phyloP scores from a whole-genome alignment of 805 yeast species.

The Diddensiella caesifluorescens region DNA sequence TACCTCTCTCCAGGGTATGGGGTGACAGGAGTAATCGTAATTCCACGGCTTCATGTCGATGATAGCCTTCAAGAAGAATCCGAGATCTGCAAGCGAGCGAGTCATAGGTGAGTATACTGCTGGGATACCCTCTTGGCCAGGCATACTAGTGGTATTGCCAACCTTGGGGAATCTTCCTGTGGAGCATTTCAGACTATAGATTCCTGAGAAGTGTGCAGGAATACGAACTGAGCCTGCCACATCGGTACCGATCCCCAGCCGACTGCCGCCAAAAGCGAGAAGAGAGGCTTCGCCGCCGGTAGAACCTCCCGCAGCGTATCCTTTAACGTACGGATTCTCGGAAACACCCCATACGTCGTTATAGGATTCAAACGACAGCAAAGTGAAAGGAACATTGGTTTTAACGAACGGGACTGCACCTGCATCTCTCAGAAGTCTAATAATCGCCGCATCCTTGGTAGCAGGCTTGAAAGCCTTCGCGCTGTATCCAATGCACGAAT shows the following conservation, averaged over 20 bases:
- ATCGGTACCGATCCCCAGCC: slow-evolving; percentile 52
- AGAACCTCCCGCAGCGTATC: slow-evolving; percentile 49
- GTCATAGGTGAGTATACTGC: slow-evolving; percentile 44
- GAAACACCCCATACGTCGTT: slow-evolving; percentile 51
- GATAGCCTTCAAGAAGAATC: slow-evolving; percentile 42
- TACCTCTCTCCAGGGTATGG: slow-evolving; percentile 46
- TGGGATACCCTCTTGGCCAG: slow-evolving; percentile 45
- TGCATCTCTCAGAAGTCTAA: slow-evolving; percentile 41
- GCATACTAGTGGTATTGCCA: slow-evolving; percentile 37
- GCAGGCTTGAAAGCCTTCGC: slow-evolving; percentile 38
- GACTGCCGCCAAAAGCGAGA: slow-evolving; percentile 42
- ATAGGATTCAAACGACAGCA: slow-evolving; percentile 52
- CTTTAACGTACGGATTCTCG: slow-evolving; percentile 44
- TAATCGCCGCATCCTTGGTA: slow-evolving; percentile 37
- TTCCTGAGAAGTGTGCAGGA: slow-evolving; percentile 51
- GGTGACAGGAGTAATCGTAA: slow-evolving; percentile 43
- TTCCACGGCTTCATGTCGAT: slow-evolving; percentile 53
- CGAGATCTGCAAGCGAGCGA: slow-evolving; percentile 44
- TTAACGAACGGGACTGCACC: slow-evolving; percentile 54
- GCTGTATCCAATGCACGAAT: slow-evolving; percentile 49
- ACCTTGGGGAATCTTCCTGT: slow-evolving; percentile 44
- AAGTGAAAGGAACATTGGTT: slow-evolving; percentile 51
- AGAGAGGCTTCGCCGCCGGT: slow-evolving; percentile 50
- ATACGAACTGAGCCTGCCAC: slow-evolving; percentile 53
- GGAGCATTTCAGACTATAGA: slow-evolving; percentile 47